Evolutionary conservation across 2,329 filamentous ascomycete species (phyloP), one percentile per base, ranked within the genome.

Genomic region (Penicillium sclerotiorum): DNA sequence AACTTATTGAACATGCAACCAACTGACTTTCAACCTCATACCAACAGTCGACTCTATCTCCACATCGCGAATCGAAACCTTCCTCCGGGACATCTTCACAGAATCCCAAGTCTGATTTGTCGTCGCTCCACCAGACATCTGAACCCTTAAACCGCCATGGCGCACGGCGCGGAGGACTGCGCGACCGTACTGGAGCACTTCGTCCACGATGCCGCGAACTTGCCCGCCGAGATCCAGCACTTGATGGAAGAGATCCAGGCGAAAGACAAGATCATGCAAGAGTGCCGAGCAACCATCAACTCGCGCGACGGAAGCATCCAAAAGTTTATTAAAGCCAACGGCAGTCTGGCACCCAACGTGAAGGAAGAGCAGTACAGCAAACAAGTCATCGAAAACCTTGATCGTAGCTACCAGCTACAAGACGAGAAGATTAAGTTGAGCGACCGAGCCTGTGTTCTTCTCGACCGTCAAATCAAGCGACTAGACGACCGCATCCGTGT

Each of bases 171-270:
- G 33, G 83, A 86, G 59, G 84, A 86, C 66, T 81, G 83, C 40
- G 83, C 83, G 7, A 79, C 81, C 7, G 81, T 86, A 13, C 69
- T 87, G 38, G 84, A 87, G 63, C 81, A 85, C 61, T 87, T 86
- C 60, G 79, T 85, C 20, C 83, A 87, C 61, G 83, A 87, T 77
- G 81, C 72, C 37, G 75, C 76, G 17, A 86, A 86, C 55, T 69
- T 86, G 13, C 83, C 84, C 0, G 82, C 81, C 2, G 84, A 87
- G 62, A 82, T 87, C 40, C 81, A 78, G 8, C 84, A 86, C 71
- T 71, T 87, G 48, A 82, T 86, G 66, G 84, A 87, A 60, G 84
- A 87, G 60, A 84, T 86, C 36, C 78, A 84, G 58, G 83, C 83
- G 52, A 87, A 87, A 62, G 83, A 87, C 58, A 76, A 78, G 49